phyloP scores from a whole-genome alignment of 2,329 filamentous ascomycete genomes.

The Daldinia eschscholtzii region DNA sequence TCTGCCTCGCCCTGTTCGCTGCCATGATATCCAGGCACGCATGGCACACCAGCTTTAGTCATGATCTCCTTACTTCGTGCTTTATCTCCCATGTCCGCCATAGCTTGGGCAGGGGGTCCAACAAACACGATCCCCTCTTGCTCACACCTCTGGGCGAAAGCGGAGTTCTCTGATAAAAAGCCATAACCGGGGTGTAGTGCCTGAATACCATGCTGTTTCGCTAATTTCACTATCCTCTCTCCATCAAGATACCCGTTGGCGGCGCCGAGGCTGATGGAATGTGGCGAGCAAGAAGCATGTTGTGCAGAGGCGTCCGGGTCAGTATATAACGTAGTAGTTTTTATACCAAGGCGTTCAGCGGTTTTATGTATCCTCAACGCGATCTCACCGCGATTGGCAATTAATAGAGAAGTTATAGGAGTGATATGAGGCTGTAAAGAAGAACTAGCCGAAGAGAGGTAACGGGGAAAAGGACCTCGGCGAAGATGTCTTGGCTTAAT shows the following conservation, averaged over 20 bases:
- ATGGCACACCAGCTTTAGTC: conserved; percentile 93
- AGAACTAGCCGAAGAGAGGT: conserved; percentile 51
- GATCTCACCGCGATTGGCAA: conserved; percentile 97
- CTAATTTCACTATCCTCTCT: conserved; percentile 89
- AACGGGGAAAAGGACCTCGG: conserved; percentile 59
- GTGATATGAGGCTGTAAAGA: conserved; percentile 55
- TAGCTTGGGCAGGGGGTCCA: conserved; percentile 85
- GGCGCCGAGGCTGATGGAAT: conserved; percentile 85
- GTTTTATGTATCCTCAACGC: conserved; percentile 92
- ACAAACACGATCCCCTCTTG: conserved; percentile 95
- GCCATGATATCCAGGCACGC: conserved; percentile 96
- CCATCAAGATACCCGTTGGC: conserved; percentile 92
- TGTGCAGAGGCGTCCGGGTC: conserved; percentile 89
- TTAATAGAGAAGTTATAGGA: conserved; percentile 83
- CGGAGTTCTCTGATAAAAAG: conserved; percentile 93
- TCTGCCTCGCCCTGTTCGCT: conserved; percentile 77
- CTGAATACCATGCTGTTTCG: conserved; percentile 86
- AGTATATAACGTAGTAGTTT: conserved; percentile 94
- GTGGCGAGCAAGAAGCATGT: conserved; percentile 87
- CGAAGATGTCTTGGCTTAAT: conserved; percentile 65
- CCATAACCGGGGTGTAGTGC: conserved; percentile 97
- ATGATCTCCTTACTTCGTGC: conserved; percentile 92
- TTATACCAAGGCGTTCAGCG: conserved; percentile 87
- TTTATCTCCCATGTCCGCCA: conserved; percentile 77
- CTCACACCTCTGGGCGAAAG: conserved; percentile 88